These are phyloP conservation scores for Mycogone perniciosa DNA, from an alignment of 2,329 filamentous ascomycete species.

Conservation along the genomic window DNA sequence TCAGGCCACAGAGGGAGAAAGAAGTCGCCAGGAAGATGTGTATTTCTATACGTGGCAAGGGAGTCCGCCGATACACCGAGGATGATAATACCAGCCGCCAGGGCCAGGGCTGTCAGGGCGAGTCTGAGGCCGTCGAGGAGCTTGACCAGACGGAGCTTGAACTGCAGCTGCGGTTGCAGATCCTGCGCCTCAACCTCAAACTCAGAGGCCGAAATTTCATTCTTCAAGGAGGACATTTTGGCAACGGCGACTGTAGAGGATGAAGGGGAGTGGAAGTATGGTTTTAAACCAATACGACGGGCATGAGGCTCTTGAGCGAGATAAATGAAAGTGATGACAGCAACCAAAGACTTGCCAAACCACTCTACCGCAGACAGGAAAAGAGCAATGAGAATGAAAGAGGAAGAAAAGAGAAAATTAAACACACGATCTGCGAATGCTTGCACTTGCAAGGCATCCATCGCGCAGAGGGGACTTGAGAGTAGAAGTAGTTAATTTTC, in stretches of 20 bases:
- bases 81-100: conserved; percentile 46
- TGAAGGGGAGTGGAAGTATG: neutral
- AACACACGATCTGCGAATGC: too few species aligned
- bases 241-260: conserved; percentile 5
- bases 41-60: conserved; percentile 49
- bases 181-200: conserved; percentile 41
- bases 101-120: conserved; percentile 42
- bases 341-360: too few species aligned
- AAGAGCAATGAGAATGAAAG: too few species aligned
- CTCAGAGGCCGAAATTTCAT: conserved; percentile 37
- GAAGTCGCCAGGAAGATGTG: conserved; percentile 41
- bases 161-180: conserved; percentile 29
- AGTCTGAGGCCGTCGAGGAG: conserved; percentile 39
- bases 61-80: conserved; percentile 50
- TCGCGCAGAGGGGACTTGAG: too few species aligned
- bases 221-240: conserved; percentile 30
- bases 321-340: too few species aligned
- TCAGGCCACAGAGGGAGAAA: conserved; percentile 53
- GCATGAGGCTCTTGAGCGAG: too few species aligned
- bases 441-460: too few species aligned
- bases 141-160: conserved; percentile 34
- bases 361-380: too few species aligned
- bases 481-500: too few species aligned
- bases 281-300: too few species aligned
- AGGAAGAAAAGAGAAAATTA: too few species aligned